These are phyloP conservation scores for Gryganskiella cystojenkinii DNA, from an alignment of 192 early-diverging fungal genomes.

Conservation along the genomic window DNA sequence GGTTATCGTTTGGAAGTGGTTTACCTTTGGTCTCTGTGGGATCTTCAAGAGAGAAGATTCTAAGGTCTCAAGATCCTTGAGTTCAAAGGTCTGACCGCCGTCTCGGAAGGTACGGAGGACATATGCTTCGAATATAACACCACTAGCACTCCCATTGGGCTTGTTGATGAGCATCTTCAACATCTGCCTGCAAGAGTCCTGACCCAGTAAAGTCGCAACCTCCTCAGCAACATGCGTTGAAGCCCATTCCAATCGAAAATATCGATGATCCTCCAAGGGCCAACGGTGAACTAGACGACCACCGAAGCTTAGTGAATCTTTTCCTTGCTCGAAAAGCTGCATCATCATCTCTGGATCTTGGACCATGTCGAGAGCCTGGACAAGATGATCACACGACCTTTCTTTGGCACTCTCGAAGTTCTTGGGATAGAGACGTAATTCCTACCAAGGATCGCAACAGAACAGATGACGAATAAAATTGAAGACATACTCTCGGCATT, in stretches of 20 bases:
- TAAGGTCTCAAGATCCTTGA: too few relatives aligned
- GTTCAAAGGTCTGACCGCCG: conserved; percentile 12
- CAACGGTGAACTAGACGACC: conserved; percentile 24
- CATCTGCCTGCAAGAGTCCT: conserved; percentile 1
- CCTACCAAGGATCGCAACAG: too few relatives aligned
- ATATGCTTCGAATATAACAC: conserved; percentile 19
- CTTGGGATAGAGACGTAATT: neutral
- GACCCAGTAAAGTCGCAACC: conserved; percentile 1
- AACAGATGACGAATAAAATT: neutral
- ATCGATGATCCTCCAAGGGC: conserved; percentile 9
- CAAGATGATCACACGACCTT: conserved; percentile 7
- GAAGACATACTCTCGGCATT: neutral
- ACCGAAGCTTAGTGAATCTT: conserved; percentile 7
- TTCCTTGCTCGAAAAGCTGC: conserved; percentile 15
- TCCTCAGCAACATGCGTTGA: conserved; percentile 11
- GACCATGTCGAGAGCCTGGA: conserved; percentile 5
- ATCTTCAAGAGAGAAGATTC: too few relatives aligned
- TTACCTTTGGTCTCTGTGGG: too few relatives aligned
- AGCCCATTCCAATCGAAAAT: conserved; percentile 11
- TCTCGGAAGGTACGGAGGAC: conserved; percentile 5
- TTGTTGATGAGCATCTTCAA: conserved; percentile 4
- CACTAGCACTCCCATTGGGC: conserved; percentile 1
- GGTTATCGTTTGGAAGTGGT: too few relatives aligned
- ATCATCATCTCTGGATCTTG: conserved; percentile 1
- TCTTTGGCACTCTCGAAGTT: conserved; percentile 1